Evolutionary conservation across 2,329 filamentous ascomycete species (phyloP), one percentile per base, ranked within the genome.

Genomic region (Macrophomina tecta): DNA sequence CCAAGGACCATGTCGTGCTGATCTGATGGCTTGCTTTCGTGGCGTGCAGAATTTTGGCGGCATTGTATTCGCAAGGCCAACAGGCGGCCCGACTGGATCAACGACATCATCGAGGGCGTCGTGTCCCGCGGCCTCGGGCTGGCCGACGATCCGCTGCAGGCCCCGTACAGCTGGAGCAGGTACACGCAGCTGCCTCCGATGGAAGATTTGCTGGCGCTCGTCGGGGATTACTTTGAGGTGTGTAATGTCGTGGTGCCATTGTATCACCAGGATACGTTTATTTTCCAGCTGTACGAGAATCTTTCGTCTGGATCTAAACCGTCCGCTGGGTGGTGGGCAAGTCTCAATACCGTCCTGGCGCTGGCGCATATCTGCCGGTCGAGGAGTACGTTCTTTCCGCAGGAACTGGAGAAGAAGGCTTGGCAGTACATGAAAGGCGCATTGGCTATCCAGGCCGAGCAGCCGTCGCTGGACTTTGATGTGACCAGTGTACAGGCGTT

Each of bases 361-460:
- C 4, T 49, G n/a, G 58, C 42, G 6, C 45, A 49, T 11, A 62
- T 62, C 30, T n/a, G 32, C 4, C 30, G 58, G 5, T 8, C 32
- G 36, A 40, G 45, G 38, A n/a, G 45, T 45, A 62, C 58, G 8
- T 62, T 62, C 58, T 6, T 49, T 28, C 45, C 58, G 2, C 58
- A 62, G 9, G 58, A 62, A 8, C 45, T 49, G 32, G 58, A 62
- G 38, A 38, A 16, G 32, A 12, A 38, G 14, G 58, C 58, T 1
- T 62, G 58, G 42, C 11, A 38, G n/a, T 62, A 62, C n/a, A 62
- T 62, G 42, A 62, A 62, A 18, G 46, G 46, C 18, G 58, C 58
- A 11, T 11, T 62, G 11, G 58, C 58, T 9, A 40, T 62, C 5
- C 58, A 62, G 12, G 32, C 30, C 30, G 58, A 62, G 11, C 30